A percentile compares a stretch with the other conserved stretches of the same genome.
Conservation (phyloP, 257 asterid genomes). For the Ophiorrhiza pumila region DNA sequence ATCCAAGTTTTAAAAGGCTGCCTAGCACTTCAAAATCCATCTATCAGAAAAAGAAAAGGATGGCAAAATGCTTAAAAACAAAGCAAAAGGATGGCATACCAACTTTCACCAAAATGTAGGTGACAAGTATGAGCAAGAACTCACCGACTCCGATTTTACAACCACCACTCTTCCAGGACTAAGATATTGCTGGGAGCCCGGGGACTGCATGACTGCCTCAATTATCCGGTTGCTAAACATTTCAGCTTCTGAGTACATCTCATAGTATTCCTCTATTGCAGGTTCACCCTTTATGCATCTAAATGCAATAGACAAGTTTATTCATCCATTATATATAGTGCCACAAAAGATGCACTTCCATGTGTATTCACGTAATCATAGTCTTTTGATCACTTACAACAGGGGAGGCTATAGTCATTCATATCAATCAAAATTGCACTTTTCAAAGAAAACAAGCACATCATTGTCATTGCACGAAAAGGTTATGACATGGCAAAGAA, state of each 20-base stretch:
- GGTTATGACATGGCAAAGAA: not conserved
- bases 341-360: not conserved
- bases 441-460: not conserved
- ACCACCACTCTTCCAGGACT: constrained; percentile 83
- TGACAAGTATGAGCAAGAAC: constrained; percentile 23
- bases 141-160: constrained; percentile 74
- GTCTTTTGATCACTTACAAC: not conserved
- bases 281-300: constrained; percentile 99
- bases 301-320: constrained; percentile 25
- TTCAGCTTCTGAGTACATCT: constrained; percentile 70
- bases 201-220: constrained; percentile 79
- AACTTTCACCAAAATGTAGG: constrained; percentile 11
- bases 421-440: not conserved
- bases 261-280: constrained; percentile 88
- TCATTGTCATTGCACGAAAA: not conserved
- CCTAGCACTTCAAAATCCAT: not conserved
- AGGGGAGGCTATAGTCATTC: not conserved
- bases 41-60: constrained; percentile 2
- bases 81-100: not conserved
- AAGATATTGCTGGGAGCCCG: constrained; percentile 61
- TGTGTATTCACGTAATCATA: not conserved
- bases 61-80: constrained; percentile 1
- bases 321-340: not conserved
- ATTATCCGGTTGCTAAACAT: constrained; percentile 37
- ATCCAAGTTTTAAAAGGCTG: not conserved